phyloP scores from a whole-genome alignment of 768 basidiomycete species.

The Pholiota conissans region DNA sequence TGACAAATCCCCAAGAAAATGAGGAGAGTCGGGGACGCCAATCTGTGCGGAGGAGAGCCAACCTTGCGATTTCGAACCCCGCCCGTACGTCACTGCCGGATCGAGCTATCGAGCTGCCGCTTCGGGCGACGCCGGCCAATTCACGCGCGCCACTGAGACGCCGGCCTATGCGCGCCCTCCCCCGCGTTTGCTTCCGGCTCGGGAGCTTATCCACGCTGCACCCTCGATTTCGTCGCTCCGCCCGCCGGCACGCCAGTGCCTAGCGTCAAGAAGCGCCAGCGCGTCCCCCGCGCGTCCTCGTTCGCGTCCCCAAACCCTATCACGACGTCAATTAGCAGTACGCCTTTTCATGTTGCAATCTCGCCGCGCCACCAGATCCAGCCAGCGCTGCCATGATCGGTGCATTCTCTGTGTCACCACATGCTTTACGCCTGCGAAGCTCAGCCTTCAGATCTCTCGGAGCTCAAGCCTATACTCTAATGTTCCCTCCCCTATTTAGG shows the following conservation, averaged over 20 bases:
- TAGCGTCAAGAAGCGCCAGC: not conserved
- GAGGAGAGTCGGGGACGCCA: constrained; percentile 26
- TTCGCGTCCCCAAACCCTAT: not conserved
- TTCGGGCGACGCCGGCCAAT: constrained; percentile 14
- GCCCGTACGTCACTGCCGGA: constrained; percentile 35
- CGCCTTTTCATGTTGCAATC: not conserved
- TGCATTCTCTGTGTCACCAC: not conserved
- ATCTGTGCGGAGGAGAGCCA: constrained; percentile 17
- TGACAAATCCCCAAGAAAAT: constrained; percentile 37
- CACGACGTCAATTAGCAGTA: constrained; percentile 1
- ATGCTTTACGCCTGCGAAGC: not conserved
- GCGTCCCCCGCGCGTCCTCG: no score
- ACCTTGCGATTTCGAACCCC: constrained; percentile 22
- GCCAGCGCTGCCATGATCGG: not conserved
- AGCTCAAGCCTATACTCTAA: not conserved
- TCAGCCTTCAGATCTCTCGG: not conserved
- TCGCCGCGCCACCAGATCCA: constrained; percentile 1
- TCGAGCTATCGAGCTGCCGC: constrained; percentile 28
- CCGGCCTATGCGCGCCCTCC: constrained; percentile 9
- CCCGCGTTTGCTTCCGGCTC: constrained; percentile 8
- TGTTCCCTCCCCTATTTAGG: not conserved
- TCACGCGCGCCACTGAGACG: constrained; percentile 18
- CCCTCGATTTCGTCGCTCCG: constrained; percentile 1
- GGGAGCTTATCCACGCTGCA: constrained; percentile 11
- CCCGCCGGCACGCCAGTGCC: not conserved